Conservation (phyloP, 495 filamentous ascomycete genomes). For the Penicillium samsonianum region DNA sequence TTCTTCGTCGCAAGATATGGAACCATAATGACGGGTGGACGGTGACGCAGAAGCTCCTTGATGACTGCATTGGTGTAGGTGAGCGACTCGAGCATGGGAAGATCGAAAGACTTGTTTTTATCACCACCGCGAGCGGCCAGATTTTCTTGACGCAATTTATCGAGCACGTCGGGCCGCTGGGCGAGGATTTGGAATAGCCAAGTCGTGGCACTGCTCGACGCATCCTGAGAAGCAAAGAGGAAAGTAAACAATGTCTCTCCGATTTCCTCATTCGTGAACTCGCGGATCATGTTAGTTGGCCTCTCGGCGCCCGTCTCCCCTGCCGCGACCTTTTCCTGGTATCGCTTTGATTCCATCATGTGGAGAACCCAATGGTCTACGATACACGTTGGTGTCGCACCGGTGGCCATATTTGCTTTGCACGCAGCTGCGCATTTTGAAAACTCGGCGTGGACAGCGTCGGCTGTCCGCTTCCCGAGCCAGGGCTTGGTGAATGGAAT, state of each 20-base stretch:
- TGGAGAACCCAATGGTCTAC: slow-evolving; percentile 85
- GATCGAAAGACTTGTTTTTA: slow-evolving; percentile 59
- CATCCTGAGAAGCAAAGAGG: slow-evolving; percentile 94
- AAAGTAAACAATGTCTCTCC: slow-evolving; percentile 91
- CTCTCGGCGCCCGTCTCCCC: slow-evolving; percentile 69
- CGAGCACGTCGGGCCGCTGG: slow-evolving; percentile 83
- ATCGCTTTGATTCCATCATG: slow-evolving; percentile 77
- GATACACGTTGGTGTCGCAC: slow-evolving; percentile 79
- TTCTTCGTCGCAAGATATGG: slow-evolving; percentile 86
- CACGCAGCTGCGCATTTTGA: slow-evolving; percentile 82
- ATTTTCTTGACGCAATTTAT: slow-evolving; percentile 83
- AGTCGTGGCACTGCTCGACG: slow-evolving; percentile 83
- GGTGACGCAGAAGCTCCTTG: slow-evolving; percentile 87
- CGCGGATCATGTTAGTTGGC: slow-evolving; percentile 73
- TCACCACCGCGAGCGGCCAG: slow-evolving; percentile 72
- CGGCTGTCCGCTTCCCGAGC: slow-evolving; percentile 85
- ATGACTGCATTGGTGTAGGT: slow-evolving; percentile 86
- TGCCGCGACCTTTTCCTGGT: slow-evolving; percentile 62
- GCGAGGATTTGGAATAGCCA: slow-evolving; percentile 92
- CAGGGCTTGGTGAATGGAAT: slow-evolving; percentile 92
- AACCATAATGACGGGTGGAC: slow-evolving; percentile 94
- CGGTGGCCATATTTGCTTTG: slow-evolving; percentile 82
- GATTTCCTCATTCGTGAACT: slow-evolving; percentile 88
- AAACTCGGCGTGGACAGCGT: slow-evolving; percentile 84
- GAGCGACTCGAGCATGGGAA: slow-evolving; percentile 85